These are phyloP conservation scores for Lachnellula cervina DNA, from an alignment of 2,329 filamentous ascomycete species.

Conservation along the genomic window DNA sequence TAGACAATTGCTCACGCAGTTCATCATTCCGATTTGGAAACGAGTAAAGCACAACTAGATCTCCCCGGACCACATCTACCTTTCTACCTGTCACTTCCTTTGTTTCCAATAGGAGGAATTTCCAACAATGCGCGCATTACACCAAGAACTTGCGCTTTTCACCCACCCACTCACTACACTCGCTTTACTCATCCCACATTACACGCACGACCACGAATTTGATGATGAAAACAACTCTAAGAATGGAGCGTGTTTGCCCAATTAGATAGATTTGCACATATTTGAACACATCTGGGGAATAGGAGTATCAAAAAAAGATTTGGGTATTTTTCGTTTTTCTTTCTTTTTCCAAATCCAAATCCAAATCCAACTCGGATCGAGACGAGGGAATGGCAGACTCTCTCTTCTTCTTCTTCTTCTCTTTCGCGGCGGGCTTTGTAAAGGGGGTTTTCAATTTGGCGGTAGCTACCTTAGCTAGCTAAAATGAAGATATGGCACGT, in stretches of 20 bases:
- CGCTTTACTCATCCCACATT: not conserved
- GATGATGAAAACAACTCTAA: constrained; percentile 15
- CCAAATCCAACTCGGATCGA: not conserved
- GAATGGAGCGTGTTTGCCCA: not conserved
- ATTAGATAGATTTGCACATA: constrained; percentile 20
- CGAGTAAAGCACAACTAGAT: not conserved
- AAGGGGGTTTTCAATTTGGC: too few species aligned
- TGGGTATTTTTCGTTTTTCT: constrained; percentile 4
- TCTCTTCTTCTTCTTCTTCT: too few species aligned
- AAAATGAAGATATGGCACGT: too few species aligned
- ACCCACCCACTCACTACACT: not conserved
- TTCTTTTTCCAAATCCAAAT: not conserved
- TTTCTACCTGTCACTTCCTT: not conserved
- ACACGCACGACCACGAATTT: constrained; percentile 10
- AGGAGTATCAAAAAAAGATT: constrained; percentile 10
- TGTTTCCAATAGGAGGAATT: not conserved
- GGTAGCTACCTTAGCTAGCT: too few species aligned
- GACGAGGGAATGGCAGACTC: not conserved
- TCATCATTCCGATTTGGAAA: not conserved
- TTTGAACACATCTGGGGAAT: constrained; percentile 6
- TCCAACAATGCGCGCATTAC: not conserved
- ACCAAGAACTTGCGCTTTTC: not conserved
- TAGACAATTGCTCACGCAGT: not conserved
- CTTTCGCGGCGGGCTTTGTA: too few species aligned
- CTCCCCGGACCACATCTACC: not conserved